Conservation (phyloP, 2,329 filamentous ascomycete genomes). For the Lasiodiplodia sp. region DNA sequence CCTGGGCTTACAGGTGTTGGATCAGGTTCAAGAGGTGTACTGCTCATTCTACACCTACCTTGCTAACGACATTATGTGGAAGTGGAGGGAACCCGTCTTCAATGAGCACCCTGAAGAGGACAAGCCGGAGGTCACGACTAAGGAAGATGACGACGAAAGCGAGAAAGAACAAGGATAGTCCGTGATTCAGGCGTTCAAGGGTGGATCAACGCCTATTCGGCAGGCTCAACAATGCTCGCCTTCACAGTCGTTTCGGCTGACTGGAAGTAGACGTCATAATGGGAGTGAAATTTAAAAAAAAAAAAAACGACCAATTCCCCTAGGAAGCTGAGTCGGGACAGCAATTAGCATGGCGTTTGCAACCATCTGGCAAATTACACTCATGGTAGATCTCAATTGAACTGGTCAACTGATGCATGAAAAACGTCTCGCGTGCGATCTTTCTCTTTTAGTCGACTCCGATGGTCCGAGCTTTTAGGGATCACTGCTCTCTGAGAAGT, state of each 20-base stretch:
- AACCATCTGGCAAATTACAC: not conserved
- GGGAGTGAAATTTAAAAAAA: not conserved
- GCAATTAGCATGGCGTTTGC: not conserved
- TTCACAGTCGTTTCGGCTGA: not conserved
- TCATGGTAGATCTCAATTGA: not conserved
- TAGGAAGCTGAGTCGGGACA: not conserved
- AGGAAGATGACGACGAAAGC: not conserved
- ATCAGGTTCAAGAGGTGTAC: slow-evolving; percentile 48
- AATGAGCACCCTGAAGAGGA: not conserved
- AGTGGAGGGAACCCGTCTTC: slow-evolving; percentile 28
- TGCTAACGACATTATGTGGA: slow-evolving; percentile 50
- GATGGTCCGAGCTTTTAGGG: not conserved
- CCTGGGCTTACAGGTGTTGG: slow-evolving; percentile 35
- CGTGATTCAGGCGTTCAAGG: not conserved
- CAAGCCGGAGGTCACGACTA: not conserved
- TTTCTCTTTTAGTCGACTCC: not conserved
- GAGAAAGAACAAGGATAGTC: not conserved
- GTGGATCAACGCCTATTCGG: slow-evolving; percentile 1
- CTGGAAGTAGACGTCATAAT: not conserved
- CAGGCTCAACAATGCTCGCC: not conserved
- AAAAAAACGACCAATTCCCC: not conserved
- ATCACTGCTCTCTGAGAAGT: not conserved
- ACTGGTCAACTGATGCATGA: not conserved
- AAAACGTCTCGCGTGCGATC: not conserved
- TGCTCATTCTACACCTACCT: slow-evolving; percentile 55